Base-by-base conservation (phyloP, 1,139 yeast species). In the Blastobotrys elegans region DNA sequence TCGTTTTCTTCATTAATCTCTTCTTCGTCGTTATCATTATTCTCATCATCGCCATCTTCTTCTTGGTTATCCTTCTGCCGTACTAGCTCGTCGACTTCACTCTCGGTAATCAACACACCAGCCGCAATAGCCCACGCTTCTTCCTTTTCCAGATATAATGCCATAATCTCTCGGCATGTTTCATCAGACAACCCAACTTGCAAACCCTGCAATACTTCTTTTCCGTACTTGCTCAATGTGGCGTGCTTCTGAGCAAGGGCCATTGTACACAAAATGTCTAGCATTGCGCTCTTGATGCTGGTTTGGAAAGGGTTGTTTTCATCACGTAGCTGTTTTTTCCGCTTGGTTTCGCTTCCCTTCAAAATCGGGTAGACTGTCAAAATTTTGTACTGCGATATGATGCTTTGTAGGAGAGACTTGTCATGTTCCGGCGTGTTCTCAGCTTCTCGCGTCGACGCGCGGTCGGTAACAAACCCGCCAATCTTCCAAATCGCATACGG, bases 401-500 rank as follows among this genome's bases (percentile, higher is more conserved):
- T 38, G 5, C 43, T 4, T 17, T 46, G 40, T 10, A 46, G 22
- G 2, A 37, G 21, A 8, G 40, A 24, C 13, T 8, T 7, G 27
- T 42, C 46, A 27, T 37, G 40, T 16, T 26, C 34, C 11, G 45
- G 40, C 8, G 43, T 18, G 18, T 34, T 29, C 11, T 16, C 40
- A 8, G 40, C 26, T 13, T 41, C 42, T 5, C 42, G 31, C 4
- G 30, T 26, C 10, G 41, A 16, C 7, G 34, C 31, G 18, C 29
- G 24, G n/a, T 34, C 39, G 13, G 46, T 38, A 18, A 39, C 49
- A 20, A 53, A 50, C 22, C 49, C 44, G 14, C 56, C 53, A 20
- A 56, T 41, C 37, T 56, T 57, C 56, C 58, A 57, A 35, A 58
- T 51, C 26, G 52, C 48, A 39, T 56, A 56, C 40, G 51, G 54